Conservation (phyloP, 2,329 filamentous ascomycete species). For the Aspergillus ibericus region DNA sequence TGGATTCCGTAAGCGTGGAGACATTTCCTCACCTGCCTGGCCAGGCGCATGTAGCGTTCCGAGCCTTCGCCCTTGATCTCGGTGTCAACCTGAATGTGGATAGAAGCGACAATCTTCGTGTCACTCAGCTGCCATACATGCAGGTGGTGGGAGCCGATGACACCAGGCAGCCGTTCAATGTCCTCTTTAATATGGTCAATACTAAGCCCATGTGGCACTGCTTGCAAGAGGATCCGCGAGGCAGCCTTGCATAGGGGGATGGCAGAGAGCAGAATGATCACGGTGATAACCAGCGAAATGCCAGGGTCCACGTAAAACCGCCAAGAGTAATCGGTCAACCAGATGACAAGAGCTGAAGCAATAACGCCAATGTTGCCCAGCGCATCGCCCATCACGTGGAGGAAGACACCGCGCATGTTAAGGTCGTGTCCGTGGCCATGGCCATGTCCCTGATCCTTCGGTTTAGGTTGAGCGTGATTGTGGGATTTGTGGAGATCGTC, state of each 20-base stretch:
- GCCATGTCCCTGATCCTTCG: constrained; percentile 57
- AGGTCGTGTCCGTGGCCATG: constrained; percentile 60
- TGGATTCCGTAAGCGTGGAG: constrained; percentile 96
- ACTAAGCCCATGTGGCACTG: constrained; percentile 83
- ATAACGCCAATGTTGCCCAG: constrained; percentile 52
- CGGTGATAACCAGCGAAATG: constrained; percentile 90
- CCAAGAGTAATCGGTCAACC: constrained; percentile 79
- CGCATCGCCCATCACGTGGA: constrained; percentile 58
- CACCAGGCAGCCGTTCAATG: constrained; percentile 78
- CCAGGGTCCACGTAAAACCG: constrained; percentile 86
- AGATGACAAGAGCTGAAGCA: constrained; percentile 77
- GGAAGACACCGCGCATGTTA: constrained; percentile 81
- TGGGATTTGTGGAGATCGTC: constrained; percentile 64
- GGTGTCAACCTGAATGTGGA: constrained; percentile 91
- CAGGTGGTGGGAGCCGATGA: constrained; percentile 89
- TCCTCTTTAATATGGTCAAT: constrained; percentile 91
- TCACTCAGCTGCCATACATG: constrained; percentile 98
- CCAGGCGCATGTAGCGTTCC: constrained; percentile 84
- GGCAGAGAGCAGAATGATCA: constrained; percentile 62
- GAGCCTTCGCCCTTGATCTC: constrained; percentile 79
- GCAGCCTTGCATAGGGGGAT: constrained; percentile 54
- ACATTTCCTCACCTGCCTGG: constrained; percentile 77
- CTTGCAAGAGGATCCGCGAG: constrained; percentile 83
- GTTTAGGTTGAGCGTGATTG: constrained; percentile 73
- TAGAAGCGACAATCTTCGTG: constrained; percentile 86